A percentile compares a stretch with the other conserved stretches of the same genome.
These are phyloP conservation scores for Fonsecaea monophora DNA, from an alignment of 2,329 filamentous ascomycete species.

Conservation along the genomic window DNA sequence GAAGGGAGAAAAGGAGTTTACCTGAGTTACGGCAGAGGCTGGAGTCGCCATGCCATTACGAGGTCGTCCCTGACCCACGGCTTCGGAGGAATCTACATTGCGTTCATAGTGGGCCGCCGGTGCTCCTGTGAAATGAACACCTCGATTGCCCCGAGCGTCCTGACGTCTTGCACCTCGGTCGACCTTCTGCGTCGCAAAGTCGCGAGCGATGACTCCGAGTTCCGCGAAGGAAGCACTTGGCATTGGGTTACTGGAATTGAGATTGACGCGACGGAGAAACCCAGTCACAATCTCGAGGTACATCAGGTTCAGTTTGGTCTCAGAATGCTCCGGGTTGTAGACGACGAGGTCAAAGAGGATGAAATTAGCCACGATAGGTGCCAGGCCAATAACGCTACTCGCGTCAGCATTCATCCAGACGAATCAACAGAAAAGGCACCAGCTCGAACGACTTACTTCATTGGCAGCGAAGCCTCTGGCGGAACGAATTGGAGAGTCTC, in stretches of 20 bases:
- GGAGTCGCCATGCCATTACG: not conserved
- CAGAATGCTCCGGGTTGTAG: constrained; percentile 47
- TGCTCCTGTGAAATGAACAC: not conserved
- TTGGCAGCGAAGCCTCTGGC: constrained; percentile 44
- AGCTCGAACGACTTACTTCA: constrained; percentile 43
- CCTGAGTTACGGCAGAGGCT: not conserved
- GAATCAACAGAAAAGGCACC: constrained; percentile 10
- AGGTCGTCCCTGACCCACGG: not conserved
- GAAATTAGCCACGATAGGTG: constrained; percentile 50
- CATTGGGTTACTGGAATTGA: not conserved
- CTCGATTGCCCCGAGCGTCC: not conserved
- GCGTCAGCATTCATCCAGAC: not conserved
- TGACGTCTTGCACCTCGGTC: not conserved
- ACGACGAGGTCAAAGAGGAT: constrained; percentile 54
- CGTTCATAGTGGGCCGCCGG: not conserved
- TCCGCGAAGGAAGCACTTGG: constrained; percentile 1
- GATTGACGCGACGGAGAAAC: constrained; percentile 51
- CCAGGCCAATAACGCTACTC: constrained; percentile 45
- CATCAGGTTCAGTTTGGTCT: constrained; percentile 48
- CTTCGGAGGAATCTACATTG: not conserved
- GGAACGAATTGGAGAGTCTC: constrained; percentile 48
- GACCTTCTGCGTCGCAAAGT: not conserved
- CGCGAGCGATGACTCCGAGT: constrained; percentile 1
- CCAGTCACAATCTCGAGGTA: constrained; percentile 52
- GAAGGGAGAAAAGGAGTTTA: not conserved